Evolutionary conservation across 2,329 filamentous ascomycete species (phyloP).

Genomic region (Truncatella angustata): DNA sequence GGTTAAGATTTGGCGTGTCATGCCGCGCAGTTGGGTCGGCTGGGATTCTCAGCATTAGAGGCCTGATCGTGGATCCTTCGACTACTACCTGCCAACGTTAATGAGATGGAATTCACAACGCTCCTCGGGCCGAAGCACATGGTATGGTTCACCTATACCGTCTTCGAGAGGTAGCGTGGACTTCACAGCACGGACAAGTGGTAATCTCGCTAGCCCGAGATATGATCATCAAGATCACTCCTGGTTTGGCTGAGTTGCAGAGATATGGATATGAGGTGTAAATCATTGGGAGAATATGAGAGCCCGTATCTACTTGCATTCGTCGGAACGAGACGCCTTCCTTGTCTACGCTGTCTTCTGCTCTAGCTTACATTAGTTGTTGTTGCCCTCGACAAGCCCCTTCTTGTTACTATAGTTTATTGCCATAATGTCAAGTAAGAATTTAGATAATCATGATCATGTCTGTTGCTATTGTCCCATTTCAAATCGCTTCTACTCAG

Average conservation of each 20-base stretch:
- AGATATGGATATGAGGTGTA: not conserved
- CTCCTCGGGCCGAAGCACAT: not conserved
- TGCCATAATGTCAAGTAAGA: not conserved
- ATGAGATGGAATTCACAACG: conserved; percentile 7
- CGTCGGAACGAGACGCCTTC: not conserved
- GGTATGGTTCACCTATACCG: not conserved
- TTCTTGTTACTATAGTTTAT: conserved; percentile 10
- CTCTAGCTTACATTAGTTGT: no score
- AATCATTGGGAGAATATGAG: not conserved
- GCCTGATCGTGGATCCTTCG: conserved; percentile 4
- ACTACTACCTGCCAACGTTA: conserved; percentile 10
- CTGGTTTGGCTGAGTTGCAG: not conserved
- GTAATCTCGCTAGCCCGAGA: not conserved
- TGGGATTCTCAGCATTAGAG: conserved; percentile 53
- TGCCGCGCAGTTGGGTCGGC: conserved; percentile 87
- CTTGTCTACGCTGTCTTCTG: no score
- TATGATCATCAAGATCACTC: not conserved
- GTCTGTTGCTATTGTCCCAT: not conserved
- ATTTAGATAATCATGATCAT: not conserved
- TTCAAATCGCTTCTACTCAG: no score
- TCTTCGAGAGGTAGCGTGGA: not conserved
- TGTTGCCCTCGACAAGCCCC: not conserved
- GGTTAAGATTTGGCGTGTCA: conserved; percentile 95
- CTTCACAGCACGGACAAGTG: not conserved
- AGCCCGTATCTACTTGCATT: not conserved